Conservation (phyloP, 805 yeast genomes). For the Wickerhamomyces hampshirensis region DNA sequence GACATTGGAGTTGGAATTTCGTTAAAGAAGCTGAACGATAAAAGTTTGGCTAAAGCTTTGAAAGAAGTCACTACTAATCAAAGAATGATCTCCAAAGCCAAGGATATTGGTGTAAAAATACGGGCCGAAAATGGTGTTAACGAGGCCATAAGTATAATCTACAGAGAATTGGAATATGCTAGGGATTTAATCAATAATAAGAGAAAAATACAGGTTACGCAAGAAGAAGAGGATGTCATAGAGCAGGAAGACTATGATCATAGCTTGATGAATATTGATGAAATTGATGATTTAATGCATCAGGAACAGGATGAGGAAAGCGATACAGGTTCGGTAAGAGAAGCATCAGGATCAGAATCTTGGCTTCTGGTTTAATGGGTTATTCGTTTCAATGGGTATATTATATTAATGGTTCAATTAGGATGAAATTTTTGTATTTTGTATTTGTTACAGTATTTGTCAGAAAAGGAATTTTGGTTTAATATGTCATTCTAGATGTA, state of each 20-base stretch:
- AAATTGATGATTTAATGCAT: slow-evolving; percentile 2
- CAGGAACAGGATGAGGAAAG: slow-evolving; percentile 7
- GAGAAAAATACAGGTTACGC: slow-evolving; percentile 22
- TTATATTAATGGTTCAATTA: background rate
- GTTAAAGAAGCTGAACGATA: slow-evolving; percentile 61
- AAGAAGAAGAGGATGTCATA: slow-evolving; percentile 12
- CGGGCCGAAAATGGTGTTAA: slow-evolving; percentile 75
- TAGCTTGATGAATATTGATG: slow-evolving; percentile 3
- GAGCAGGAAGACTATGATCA: slow-evolving; percentile 7
- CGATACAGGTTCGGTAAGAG: slow-evolving; percentile 4
- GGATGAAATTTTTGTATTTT: background rate
- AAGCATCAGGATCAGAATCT: slow-evolving; percentile 13
- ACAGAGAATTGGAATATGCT: slow-evolving; percentile 75
- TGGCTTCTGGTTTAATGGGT: slow-evolving; percentile 17
- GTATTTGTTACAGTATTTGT: no score
- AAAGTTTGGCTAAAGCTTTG: slow-evolving; percentile 62
- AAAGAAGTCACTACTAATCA: slow-evolving; percentile 61
- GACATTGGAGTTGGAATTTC: slow-evolving; percentile 83
- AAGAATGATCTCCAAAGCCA: slow-evolving; percentile 65
- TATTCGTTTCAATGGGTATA: no score
- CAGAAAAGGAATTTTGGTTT: no score
- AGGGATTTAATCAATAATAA: slow-evolving; percentile 48
- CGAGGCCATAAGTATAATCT: slow-evolving; percentile 72
- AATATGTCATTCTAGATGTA: no score
- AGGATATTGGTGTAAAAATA: slow-evolving; percentile 55